Evolutionary conservation across 306 rosid genomes (phyloP).

Genomic region (Macrotyloma uniflorum): DNA sequence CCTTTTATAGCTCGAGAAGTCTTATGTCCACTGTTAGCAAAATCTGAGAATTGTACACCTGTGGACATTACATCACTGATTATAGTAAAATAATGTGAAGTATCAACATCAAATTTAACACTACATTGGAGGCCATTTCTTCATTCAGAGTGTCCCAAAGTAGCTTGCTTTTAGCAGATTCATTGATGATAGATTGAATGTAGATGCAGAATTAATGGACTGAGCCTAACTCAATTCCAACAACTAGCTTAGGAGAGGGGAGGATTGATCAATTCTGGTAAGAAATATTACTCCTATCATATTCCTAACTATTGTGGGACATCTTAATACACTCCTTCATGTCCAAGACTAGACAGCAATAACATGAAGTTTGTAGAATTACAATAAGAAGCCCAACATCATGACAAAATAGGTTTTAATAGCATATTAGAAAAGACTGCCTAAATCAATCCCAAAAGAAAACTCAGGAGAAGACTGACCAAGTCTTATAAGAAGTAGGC

Average conservation of each 20-base stretch:
- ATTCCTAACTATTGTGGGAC: background rate
- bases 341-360: background rate
- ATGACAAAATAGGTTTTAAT: background rate
- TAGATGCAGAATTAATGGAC: conserved; percentile 15
- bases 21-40: conserved; percentile 59
- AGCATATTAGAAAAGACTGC: background rate
- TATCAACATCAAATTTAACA: conserved; percentile 12
- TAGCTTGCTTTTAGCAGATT: conserved; percentile 13
- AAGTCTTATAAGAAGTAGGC: background rate
- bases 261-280: background rate
- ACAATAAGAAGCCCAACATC: background rate
- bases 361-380: background rate
- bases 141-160: conserved; percentile 16
- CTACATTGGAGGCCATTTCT: background rate
- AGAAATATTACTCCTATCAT: background rate
- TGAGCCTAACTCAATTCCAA: background rate
- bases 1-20: conserved; percentile 78
- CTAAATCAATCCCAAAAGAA: background rate
- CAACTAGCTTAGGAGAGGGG: background rate
- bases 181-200: conserved; percentile 11
- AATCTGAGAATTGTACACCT: conserved; percentile 57
- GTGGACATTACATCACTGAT: conserved; percentile 34
- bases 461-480: background rate
- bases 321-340: background rate
- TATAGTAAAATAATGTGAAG: conserved; percentile 26